Base-by-base conservation (phyloP, 768 basidiomycete species). In the Pholiota conissans region DNA sequence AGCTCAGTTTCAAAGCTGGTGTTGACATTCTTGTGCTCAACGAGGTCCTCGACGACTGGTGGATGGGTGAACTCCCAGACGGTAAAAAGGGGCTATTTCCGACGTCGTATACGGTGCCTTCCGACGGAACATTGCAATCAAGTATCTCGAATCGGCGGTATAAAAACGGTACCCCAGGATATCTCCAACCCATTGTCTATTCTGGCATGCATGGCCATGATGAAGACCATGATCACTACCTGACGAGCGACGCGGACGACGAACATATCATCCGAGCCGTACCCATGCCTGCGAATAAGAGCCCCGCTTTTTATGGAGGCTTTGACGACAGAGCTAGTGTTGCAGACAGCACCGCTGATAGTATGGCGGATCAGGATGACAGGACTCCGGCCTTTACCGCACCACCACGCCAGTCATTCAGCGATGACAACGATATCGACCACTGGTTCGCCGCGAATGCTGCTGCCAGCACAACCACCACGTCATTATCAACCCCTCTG, bases 31-130 rank as follows among this genome's bases (percentile, higher is more conserved):
- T 79, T 13, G 86, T 95, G 27, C 63, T 91, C 27, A 86, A 85
- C 30, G 92, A 95, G 68, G 90, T 94, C 0, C 76, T 93, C 30
- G 90, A 91, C 60, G 93, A 85, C 58, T 95, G 94, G 94, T 95
- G 92, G 90, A 83, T 93, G 76, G 94, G 93, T 6, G 85, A 90
- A 67, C 68, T 84, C 22, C 42, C 42, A 30, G 73, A 81, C 55
- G 91, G 90, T 1, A 78, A 77, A 60, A 84, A 80, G 51, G 94
- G 94, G 13, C 69, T 96, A 39, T 95, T 97, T 79, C 94, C 94
- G 0, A 80, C 84, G 1, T 80, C 85, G 5, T 90, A 93, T 70
- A 87, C 85, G 8, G 89, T 93, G 62, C 67, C 74, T 40, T 69
- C 16, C 59, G 24, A 30, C 37, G 50, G 27, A 10, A 26, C 7